Evolutionary conservation across 768 basidiomycete genomes (phyloP).

Genomic region (Arthromyces matolae): DNA sequence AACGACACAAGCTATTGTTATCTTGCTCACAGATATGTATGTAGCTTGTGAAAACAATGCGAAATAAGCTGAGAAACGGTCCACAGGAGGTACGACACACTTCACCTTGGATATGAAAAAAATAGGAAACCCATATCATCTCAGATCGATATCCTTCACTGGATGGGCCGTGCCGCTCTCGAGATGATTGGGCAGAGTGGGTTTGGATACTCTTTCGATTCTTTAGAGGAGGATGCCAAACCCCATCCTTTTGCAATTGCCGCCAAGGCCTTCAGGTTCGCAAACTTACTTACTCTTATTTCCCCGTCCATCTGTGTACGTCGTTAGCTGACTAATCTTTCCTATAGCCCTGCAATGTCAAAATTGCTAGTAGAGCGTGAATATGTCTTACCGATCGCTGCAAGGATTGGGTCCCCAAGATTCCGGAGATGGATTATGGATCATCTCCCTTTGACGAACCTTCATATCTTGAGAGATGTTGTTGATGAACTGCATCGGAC

Average conservation of each 20-base stretch:
- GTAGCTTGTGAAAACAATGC: constrained; percentile 26
- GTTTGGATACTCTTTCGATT: constrained; percentile 42
- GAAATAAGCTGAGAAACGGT: constrained; percentile 22
- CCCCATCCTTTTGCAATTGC: constrained; percentile 30
- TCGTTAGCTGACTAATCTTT: neutral
- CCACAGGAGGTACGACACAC: constrained; percentile 25
- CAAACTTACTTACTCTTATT: too few species aligned
- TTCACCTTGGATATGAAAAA: neutral
- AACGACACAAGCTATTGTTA: neutral
- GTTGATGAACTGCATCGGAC: constrained; percentile 6
- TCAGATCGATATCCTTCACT: constrained; percentile 30
- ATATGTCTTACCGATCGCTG: constrained; percentile 3
- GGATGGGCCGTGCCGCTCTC: constrained; percentile 41
- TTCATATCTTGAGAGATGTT: constrained; percentile 1
- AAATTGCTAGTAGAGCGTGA: neutral
- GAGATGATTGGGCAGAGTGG: constrained; percentile 49
- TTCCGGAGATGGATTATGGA: constrained; percentile 10
- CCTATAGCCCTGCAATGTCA: neutral
- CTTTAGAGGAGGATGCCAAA: constrained; percentile 27
- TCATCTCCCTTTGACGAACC: constrained; percentile 1
- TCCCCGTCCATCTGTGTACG: neutral
- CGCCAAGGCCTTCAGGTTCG: constrained; percentile 30
- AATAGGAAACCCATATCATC: neutral
- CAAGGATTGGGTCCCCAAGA: constrained; percentile 4
- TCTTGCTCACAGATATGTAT: neutral